Evolutionary conservation across 805 yeast genomes (phyloP).

Genomic region (Teunomyces barrocoloradensis): DNA sequence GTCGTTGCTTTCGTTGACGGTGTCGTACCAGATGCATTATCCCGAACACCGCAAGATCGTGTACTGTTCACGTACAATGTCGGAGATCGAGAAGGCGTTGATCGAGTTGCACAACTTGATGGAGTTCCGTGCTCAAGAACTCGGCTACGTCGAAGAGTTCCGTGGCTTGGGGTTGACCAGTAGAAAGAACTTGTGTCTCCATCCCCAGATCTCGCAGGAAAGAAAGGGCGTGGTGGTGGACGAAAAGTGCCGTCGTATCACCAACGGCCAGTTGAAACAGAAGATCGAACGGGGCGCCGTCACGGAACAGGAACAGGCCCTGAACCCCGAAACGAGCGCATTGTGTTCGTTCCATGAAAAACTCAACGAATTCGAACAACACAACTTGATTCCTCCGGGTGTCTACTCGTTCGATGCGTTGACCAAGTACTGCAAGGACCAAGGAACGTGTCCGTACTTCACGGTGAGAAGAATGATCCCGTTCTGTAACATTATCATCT

Average conservation of each 20-base stretch:
- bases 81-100: slow-evolving; percentile 96
- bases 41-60: slow-evolving; percentile 93
- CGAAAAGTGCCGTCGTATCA: slow-evolving; percentile 92
- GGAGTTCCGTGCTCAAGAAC: slow-evolving; percentile 78
- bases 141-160: slow-evolving; percentile 87
- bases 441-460: slow-evolving; percentile 91
- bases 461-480: slow-evolving; percentile 98
- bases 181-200: slow-evolving; percentile 90
- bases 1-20: slow-evolving; percentile 83
- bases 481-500: slow-evolving; percentile 88
- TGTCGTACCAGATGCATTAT: slow-evolving; percentile 92
- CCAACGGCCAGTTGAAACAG: slow-evolving; percentile 82
- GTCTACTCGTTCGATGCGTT: slow-evolving; percentile 91
- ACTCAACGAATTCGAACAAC: slow-evolving; percentile 81
- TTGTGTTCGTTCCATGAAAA: slow-evolving; percentile 92
- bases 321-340: slow-evolving; percentile 26
- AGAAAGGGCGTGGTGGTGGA: slow-evolving; percentile 91
- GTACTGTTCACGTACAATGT: slow-evolving; percentile 99
- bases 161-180: slow-evolving; percentile 92
- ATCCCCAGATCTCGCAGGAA: slow-evolving; percentile 84
- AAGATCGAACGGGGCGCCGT: slow-evolving; percentile 49
- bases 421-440: slow-evolving; percentile 69
- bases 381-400: slow-evolving; percentile 85
- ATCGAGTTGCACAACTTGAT: slow-evolving; percentile 85
- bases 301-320: slow-evolving; percentile 53